A percentile compares a stretch with the other conserved stretches of the same genome.
Conservation (phyloP, 225 moss, liverwort and hornwort species). For the Rhytidiadelphus loreus region DNA sequence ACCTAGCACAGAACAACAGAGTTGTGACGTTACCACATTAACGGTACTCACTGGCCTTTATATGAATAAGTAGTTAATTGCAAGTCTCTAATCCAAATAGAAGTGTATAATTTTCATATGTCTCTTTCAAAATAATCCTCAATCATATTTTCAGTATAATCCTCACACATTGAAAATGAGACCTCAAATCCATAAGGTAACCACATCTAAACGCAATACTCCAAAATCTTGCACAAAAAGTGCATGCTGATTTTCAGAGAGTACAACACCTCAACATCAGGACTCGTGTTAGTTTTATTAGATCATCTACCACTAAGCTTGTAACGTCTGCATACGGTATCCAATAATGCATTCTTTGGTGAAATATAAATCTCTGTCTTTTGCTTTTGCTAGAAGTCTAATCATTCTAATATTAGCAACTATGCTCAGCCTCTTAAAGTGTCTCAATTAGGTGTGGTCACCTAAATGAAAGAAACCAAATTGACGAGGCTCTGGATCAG, state of each 20-base stretch:
- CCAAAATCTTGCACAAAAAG: neutral
- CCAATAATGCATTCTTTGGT: neutral
- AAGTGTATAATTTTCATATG: neutral
- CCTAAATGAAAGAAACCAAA: neutral
- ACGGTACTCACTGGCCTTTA: neutral
- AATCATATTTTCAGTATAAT: neutral
- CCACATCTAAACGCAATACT: neutral
- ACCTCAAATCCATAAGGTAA: neutral
- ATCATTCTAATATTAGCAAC: neutral
- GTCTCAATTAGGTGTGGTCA: neutral
- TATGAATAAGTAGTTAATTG: neutral
- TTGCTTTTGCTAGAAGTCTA: neutral
- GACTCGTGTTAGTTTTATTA: neutral
- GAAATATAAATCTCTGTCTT: neutral
- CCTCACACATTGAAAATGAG: neutral
- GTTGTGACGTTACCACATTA: neutral
- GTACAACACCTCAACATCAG: neutral
- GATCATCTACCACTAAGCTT: neutral
- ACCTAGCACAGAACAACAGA: conserved; percentile 30
- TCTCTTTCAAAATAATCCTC: neutral
- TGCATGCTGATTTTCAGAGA: neutral
- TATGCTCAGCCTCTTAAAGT: neutral
- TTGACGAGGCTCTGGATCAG: neutral
- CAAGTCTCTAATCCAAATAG: neutral
- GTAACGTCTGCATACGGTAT: neutral